Conservation (phyloP, 441 rosid genomes). For the Viola pubescens region DNA sequence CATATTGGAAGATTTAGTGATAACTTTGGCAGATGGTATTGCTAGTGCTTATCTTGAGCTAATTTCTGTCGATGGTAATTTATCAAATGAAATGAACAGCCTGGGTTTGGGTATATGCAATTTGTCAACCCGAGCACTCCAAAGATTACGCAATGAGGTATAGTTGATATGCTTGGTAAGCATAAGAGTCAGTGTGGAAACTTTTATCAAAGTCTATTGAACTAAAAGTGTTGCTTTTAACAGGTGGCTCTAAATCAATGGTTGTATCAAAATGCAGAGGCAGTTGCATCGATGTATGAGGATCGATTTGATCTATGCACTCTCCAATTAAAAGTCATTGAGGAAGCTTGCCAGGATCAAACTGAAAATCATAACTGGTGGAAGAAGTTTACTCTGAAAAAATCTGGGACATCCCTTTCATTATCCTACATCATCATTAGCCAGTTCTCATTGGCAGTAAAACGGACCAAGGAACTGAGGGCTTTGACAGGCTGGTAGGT, state of each 20-base stretch:
- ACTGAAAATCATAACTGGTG: conserved; percentile 54
- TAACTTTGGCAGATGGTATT: conserved; percentile 76
- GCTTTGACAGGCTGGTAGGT: conserved; percentile 85
- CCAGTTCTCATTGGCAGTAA: conserved; percentile 60
- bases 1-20: conserved; percentile 77
- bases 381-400: conserved; percentile 41
- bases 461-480: conserved; percentile 77
- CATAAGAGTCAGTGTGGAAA: neutral
- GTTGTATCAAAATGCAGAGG: conserved; percentile 85
- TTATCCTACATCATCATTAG: conserved; percentile 39
- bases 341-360: conserved; percentile 31
- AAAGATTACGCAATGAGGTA: conserved; percentile 87
- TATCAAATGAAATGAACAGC: conserved; percentile 51
- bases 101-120: conserved; percentile 52
- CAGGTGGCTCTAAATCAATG: conserved; percentile 85
- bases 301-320: conserved; percentile 74
- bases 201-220: neutral
- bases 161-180: conserved; percentile 1
- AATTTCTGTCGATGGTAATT: conserved; percentile 76
- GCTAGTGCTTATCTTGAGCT: conserved; percentile 78
- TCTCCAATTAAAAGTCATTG: conserved; percentile 40
- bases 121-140: conserved; percentile 83
- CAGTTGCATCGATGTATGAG: conserved; percentile 82
- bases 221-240: conserved; percentile 3
- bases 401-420: conserved; percentile 29